These are phyloP conservation scores for Fusarium subtropicale DNA, from an alignment of 2,329 filamentous ascomycete genomes.

Conservation along the genomic window DNA sequence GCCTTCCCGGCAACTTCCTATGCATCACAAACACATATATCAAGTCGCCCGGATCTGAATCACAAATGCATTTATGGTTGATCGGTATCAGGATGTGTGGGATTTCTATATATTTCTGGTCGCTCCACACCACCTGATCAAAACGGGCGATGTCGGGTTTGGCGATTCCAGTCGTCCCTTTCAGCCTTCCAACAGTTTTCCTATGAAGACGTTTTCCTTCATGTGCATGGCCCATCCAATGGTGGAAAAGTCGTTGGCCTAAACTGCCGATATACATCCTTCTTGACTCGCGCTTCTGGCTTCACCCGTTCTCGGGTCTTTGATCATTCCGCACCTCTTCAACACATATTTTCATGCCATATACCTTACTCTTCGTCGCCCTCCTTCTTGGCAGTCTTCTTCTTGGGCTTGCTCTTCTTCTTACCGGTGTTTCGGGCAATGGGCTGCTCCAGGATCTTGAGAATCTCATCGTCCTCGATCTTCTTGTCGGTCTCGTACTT, in stretches of 20 bases:
- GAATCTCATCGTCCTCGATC: conserved; percentile 94
- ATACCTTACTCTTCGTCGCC: conserved; percentile 51
- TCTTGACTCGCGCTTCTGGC: conserved; percentile 26
- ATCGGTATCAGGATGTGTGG: conserved; percentile 43
- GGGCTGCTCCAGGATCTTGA: conserved; percentile 93
- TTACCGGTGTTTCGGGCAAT: conserved; percentile 88
- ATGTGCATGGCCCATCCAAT: conserved; percentile 28
- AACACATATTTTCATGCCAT: conserved; percentile 22
- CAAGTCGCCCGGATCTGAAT: neutral
- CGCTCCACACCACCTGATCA: conserved; percentile 35
- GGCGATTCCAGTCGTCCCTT: conserved; percentile 30
- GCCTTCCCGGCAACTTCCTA: neutral
- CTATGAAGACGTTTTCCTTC: conserved; percentile 23
- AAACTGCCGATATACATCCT: conserved; percentile 35
- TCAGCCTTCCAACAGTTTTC: conserved; percentile 32
- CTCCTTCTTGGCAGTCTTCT: conserved; percentile 69
- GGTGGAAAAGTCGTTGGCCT: conserved; percentile 26
- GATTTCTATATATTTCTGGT: conserved; percentile 43
- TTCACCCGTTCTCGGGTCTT: conserved; percentile 24
- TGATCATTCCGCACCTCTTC: conserved; percentile 31
- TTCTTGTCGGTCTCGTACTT: conserved; percentile 97
- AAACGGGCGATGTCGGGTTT: conserved; percentile 33
- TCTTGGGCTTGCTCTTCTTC: conserved; percentile 90
- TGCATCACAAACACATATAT: neutral
- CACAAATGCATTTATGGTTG: conserved; percentile 29